These are phyloP conservation scores for Coemansia aciculifera DNA, from an alignment of 192 early-diverging fungal species.

Conservation along the genomic window DNA sequence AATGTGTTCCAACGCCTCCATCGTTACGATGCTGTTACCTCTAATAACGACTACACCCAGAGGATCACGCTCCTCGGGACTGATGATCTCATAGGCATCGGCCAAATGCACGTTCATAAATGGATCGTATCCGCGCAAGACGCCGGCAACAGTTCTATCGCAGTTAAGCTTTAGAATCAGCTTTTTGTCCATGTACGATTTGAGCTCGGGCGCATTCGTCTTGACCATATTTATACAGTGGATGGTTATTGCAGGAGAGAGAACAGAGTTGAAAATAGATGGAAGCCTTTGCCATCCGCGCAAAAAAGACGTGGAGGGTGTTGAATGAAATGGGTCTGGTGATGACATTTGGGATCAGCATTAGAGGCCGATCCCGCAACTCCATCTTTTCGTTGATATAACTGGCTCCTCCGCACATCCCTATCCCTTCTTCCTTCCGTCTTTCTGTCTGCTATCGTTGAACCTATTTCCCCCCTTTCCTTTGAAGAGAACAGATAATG, in stretches of 20 bases:
- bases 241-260: not conserved
- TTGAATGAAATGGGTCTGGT: not conserved
- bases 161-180: slow-evolving; percentile 91
- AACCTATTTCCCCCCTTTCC: slow-evolving; percentile 2
- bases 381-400: not conserved
- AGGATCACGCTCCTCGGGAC: slow-evolving; percentile 62
- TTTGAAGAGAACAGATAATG: slow-evolving; percentile 9
- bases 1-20: slow-evolving; percentile 72
- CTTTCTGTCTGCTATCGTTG: not conserved
- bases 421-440: not conserved
- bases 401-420: not conserved
- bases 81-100: slow-evolving; percentile 82
- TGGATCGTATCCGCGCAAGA: slow-evolving; percentile 97
- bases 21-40: slow-evolving; percentile 71
- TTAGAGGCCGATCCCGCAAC: not conserved
- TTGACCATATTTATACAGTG: slow-evolving; percentile 52
- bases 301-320: not conserved
- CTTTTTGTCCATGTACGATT: slow-evolving; percentile 89
- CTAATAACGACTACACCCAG: slow-evolving; percentile 90
- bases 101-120: slow-evolving; percentile 99
- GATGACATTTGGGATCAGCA: not conserved
- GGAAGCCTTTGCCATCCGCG: too few relatives aligned
- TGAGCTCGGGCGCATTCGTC: slow-evolving; percentile 66
- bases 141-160: slow-evolving; percentile 85
- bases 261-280: not conserved